phyloP scores from a whole-genome alignment of 1,284 basidiomycete species.

The Ceratorhiza oryzae-sativae region DNA sequence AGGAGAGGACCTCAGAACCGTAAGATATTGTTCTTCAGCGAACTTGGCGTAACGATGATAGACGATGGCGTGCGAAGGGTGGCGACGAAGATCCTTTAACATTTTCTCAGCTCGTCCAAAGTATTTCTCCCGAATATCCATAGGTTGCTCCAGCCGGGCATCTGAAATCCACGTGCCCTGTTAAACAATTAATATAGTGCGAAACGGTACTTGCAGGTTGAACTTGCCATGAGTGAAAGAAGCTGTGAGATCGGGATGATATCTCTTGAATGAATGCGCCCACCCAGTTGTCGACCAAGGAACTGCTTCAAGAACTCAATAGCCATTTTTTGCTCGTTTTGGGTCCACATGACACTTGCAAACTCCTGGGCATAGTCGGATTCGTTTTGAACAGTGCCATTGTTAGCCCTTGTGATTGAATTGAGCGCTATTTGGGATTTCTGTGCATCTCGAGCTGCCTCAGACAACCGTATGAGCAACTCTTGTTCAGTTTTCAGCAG shows the following conservation, averaged over 20 bases:
- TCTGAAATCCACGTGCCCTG: constrained; percentile 90
- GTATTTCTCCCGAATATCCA: constrained; percentile 72
- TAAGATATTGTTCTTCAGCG: constrained; percentile 84
- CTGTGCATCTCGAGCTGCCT: constrained; percentile 72
- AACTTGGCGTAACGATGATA: constrained; percentile 87
- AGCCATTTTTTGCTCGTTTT: constrained; percentile 84
- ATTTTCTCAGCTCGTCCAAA: constrained; percentile 70
- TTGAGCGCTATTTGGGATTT: constrained; percentile 87
- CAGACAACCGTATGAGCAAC: constrained; percentile 76
- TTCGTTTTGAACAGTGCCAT: constrained; percentile 61
- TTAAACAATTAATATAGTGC: constrained; percentile 1
- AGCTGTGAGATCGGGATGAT: constrained; percentile 52
- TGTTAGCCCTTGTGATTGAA: constrained; percentile 71
- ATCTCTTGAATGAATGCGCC: background rate
- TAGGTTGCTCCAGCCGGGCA: constrained; percentile 82
- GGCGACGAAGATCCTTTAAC: constrained; percentile 46
- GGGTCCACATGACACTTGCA: constrained; percentile 88
- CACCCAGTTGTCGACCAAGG: constrained; percentile 44
- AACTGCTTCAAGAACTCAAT: constrained; percentile 74
- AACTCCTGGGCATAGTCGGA: constrained; percentile 66
- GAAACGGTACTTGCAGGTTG: constrained; percentile 62
- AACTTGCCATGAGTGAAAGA: constrained; percentile 52
- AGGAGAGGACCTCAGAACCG: constrained; percentile 67
- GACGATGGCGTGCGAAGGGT: constrained; percentile 52
- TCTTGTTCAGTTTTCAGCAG: constrained; percentile 70